Conservation (phyloP, 1,139 yeast genomes). For the Ashbya aceris region DNA sequence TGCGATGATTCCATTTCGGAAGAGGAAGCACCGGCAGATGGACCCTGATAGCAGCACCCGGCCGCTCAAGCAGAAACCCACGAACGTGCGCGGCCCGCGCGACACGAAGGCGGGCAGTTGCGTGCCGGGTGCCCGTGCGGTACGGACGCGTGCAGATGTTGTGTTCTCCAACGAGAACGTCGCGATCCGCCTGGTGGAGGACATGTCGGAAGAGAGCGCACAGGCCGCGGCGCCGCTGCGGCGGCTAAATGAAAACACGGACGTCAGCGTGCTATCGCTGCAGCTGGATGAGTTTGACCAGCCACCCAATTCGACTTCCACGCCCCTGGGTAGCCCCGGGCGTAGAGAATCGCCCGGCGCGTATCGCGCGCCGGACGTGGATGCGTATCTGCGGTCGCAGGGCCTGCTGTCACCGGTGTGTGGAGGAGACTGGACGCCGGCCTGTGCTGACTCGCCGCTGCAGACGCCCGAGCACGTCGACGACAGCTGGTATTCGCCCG, state of each 20-base stretch:
- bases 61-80: slow-evolving; percentile 9
- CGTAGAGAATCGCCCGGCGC: background rate
- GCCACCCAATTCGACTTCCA: slow-evolving; percentile 32
- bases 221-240: background rate
- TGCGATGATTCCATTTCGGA: slow-evolving; percentile 7
- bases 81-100: slow-evolving; percentile 6
- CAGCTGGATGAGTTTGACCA: slow-evolving; percentile 30
- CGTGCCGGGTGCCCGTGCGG: background rate
- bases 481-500: too few relatives aligned
- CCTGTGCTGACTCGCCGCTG: too few relatives aligned
- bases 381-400: background rate
- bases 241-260: slow-evolving; percentile 10
- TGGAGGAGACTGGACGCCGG: too few relatives aligned
- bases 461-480: too few relatives aligned
- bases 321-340: slow-evolving; percentile 21
- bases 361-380: background rate
- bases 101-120: background rate
- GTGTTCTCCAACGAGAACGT: slow-evolving; percentile 10
- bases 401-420: slow-evolving; percentile 1
- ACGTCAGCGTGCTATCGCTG: slow-evolving; percentile 18
- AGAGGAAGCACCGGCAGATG: slow-evolving; percentile 5
- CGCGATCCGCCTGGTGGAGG: slow-evolving; percentile 7
- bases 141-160: background rate
- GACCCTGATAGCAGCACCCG: slow-evolving; percentile 2
- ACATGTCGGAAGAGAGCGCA: background rate